These are phyloP conservation scores for Mortierella sp. DNA, from an alignment of 371 early-diverging fungal genomes.

Conservation along the genomic window DNA sequence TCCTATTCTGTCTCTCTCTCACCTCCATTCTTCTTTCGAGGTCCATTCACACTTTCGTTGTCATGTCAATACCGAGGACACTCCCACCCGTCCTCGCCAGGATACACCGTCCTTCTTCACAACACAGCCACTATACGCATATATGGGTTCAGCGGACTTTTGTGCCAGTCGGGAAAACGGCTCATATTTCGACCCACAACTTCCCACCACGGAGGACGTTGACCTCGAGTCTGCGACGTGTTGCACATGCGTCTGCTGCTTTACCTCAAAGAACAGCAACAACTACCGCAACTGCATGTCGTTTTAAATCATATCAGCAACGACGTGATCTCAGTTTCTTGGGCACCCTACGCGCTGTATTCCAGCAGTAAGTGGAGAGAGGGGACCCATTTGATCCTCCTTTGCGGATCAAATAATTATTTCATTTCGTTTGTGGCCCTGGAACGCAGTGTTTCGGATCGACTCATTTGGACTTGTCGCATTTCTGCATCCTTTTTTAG, in stretches of 20 bases:
- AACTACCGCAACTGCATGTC: slow-evolving; percentile 1
- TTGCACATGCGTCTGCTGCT: neutral
- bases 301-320: slow-evolving; percentile 32
- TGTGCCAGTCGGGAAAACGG: slow-evolving; percentile 11
- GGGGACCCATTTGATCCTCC: neutral
- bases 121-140: slow-evolving; percentile 6
- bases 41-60: neutral
- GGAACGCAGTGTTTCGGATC: neutral
- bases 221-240: slow-evolving; percentile 41
- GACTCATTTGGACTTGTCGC: neutral
- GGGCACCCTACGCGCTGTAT: slow-evolving; percentile 52
- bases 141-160: slow-evolving; percentile 13
- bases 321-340: slow-evolving; percentile 45
- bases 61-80: slow-evolving; percentile 38
- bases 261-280: neutral
- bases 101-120: slow-evolving; percentile 14
- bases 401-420: slow-evolving; percentile 5
- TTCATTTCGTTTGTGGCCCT: neutral
- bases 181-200: neutral
- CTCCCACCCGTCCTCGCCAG: slow-evolving; percentile 30
- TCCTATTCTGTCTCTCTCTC: neutral
- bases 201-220: slow-evolving; percentile 11
- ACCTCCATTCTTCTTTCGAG: neutral
- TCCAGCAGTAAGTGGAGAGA: slow-evolving; percentile 39
- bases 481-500: slow-evolving; percentile 19